A percentile compares a stretch with the other conserved stretches of the same genome.
phyloP scores from a whole-genome alignment of 2,329 filamentous ascomycete species.

The Gnomoniopsis smithogilvyi region DNA sequence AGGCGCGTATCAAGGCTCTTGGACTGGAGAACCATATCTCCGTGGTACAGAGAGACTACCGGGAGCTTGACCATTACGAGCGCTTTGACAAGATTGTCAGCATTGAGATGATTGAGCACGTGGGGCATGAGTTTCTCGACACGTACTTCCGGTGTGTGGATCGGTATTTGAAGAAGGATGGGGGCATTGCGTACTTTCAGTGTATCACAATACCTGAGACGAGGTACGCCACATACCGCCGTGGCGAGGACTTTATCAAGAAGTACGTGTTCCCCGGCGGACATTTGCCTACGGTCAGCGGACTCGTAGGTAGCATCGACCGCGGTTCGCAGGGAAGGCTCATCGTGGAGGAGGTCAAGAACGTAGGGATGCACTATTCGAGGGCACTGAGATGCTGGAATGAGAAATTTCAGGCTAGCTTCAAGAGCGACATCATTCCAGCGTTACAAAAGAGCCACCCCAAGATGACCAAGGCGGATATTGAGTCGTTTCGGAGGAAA shows the following conservation, averaged over 20 bases:
- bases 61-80: conserved; percentile 1
- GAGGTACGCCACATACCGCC: conserved; percentile 8
- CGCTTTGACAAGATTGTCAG: conserved; percentile 17
- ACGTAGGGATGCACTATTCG: conserved; percentile 11
- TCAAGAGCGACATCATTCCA: conserved; percentile 10
- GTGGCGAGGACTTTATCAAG: conserved; percentile 18
- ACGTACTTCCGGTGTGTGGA: conserved; percentile 18
- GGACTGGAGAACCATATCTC: conserved; percentile 6
- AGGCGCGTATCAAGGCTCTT: conserved; percentile 5
- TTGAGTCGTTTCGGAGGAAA: conserved; percentile 8
- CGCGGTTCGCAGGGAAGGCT: conserved; percentile 10
- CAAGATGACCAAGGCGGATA: conserved; percentile 4
- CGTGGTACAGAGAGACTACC: conserved; percentile 15
- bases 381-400: conserved; percentile 13
- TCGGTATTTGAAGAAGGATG: conserved; percentile 10
- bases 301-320: conserved; percentile 11
- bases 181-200: conserved; percentile 15
- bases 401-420: conserved; percentile 6
- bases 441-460: conserved; percentile 3
- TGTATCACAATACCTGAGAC: conserved; percentile 18
- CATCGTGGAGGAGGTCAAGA: conserved; percentile 18
- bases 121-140: conserved; percentile 13
- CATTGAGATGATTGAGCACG: conserved; percentile 20
- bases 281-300: conserved; percentile 16
- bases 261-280: conserved; percentile 18